phyloP scores from a whole-genome alignment of 2,329 filamentous ascomycete genomes.

The Penicillium sp. region DNA sequence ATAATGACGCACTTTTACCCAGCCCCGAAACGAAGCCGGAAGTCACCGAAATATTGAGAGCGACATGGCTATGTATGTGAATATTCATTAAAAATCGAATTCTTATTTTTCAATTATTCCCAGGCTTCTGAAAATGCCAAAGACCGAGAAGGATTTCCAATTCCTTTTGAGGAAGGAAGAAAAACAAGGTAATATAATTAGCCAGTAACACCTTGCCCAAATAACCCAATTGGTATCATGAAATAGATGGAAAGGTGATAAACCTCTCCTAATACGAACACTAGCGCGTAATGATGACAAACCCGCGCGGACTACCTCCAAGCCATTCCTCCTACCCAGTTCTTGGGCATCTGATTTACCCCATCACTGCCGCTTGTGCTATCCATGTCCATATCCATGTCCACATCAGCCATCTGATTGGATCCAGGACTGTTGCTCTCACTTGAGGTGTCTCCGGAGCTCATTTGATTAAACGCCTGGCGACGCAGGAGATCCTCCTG shows the following conservation, averaged over 20 bases:
- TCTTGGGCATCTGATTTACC: constrained; percentile 18
- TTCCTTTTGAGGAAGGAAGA: not conserved
- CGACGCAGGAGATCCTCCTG: constrained; percentile 20
- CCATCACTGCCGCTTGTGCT: constrained; percentile 15
- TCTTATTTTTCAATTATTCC: not conserved
- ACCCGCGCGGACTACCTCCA: constrained; percentile 31
- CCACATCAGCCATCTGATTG: constrained; percentile 25
- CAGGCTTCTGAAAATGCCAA: not conserved
- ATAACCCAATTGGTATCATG: not conserved
- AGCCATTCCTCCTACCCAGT: constrained; percentile 29
- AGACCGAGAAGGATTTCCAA: not conserved
- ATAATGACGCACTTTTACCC: not conserved
- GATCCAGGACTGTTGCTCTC: constrained; percentile 25
- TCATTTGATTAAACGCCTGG: constrained; percentile 17
- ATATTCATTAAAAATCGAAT: not conserved
- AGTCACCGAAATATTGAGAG: not conserved
- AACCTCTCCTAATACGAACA: constrained; percentile 4
- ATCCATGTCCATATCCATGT: constrained; percentile 34
- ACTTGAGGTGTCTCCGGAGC: constrained; percentile 16
- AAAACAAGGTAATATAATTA: not conserved
- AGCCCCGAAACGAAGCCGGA: not conserved
- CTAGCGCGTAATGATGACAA: constrained; percentile 7
- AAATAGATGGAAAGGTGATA: not conserved
- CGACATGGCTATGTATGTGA: not conserved
- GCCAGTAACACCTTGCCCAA: not conserved